A percentile compares a stretch with the other conserved stretches of the same genome.
These are phyloP conservation scores for Sicyos baderoa DNA, from an alignment of 306 rosid genomes.

Conservation along the genomic window DNA sequence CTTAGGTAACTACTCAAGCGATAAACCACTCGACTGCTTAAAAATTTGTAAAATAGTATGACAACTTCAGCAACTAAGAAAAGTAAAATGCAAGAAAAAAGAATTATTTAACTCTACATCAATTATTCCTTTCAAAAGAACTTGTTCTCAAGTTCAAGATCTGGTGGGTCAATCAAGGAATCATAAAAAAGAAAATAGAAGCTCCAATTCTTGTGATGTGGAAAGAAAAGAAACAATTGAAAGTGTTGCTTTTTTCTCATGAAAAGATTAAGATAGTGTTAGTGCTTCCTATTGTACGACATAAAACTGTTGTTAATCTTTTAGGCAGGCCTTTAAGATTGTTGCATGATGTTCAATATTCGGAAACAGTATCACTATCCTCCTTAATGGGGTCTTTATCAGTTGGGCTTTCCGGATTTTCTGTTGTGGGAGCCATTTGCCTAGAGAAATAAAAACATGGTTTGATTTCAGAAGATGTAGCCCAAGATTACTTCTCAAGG, in stretches of 20 bases:
- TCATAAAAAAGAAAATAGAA: neutral
- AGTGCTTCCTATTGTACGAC: neutral
- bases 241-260: neutral
- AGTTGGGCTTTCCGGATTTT: neutral
- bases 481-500: neutral
- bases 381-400: neutral
- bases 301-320: neutral
- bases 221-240: neutral
- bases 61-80: neutral
- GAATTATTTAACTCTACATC: neutral
- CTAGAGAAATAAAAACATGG: neutral
- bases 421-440: neutral
- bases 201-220: neutral
- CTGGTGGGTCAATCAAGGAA: neutral
- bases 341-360: neutral
- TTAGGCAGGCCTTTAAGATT: neutral
- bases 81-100: neutral
- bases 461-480: neutral
- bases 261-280: neutral
- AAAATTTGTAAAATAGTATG: neutral
- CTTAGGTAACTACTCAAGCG: neutral
- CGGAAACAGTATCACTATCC: neutral
- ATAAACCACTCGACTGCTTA: neutral
- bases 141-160: neutral
- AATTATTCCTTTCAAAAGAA: neutral